phyloP scores from a whole-genome alignment of 208 protist genomes.

The Wallacemonas collosoma region DNA sequence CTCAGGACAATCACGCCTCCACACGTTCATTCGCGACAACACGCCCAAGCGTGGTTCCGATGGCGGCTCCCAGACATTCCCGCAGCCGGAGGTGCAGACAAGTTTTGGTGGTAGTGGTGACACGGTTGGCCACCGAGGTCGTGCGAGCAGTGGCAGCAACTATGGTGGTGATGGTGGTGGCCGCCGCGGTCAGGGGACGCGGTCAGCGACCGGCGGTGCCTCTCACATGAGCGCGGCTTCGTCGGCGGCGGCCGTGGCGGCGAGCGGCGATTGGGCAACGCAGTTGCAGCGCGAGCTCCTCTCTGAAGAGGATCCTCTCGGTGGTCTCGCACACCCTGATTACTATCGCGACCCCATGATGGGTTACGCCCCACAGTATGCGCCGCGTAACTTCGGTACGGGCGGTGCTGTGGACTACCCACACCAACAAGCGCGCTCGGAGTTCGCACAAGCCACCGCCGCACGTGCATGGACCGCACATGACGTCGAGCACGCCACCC shows the following conservation, averaged over 20 bases:
- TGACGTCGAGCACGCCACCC: constrained; percentile 42
- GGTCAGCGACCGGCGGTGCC: not conserved
- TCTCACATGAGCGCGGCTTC: not conserved
- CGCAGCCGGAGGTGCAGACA: not conserved
- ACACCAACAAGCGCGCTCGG: constrained; percentile 36
- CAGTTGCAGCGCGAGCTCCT: constrained; percentile 82
- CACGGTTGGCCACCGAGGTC: not conserved
- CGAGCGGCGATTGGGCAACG: constrained; percentile 50
- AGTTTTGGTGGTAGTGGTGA: not conserved
- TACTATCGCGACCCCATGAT: constrained; percentile 82
- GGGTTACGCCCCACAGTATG: constrained; percentile 83
- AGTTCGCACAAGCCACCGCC: constrained; percentile 47
- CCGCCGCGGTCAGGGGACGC: not conserved
- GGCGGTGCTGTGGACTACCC: constrained; percentile 69
- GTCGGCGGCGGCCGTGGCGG: constrained; percentile 7
- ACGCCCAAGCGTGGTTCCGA: constrained; percentile 4
- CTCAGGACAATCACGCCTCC: constrained; percentile 22
- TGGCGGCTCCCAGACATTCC: not conserved
- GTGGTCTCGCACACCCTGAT: constrained; percentile 82
- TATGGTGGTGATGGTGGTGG: constrained; percentile 2
- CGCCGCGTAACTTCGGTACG: constrained; percentile 80
- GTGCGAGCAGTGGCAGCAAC: not conserved
- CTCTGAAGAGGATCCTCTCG: constrained; percentile 65
- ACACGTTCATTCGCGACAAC: constrained; percentile 55
- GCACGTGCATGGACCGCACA: constrained; percentile 59